A percentile compares a stretch with the other conserved stretches of the same genome.
Evolutionary conservation across 2,329 filamentous ascomycete species (phyloP).

Genomic region (Periglandula ipomoeae): DNA sequence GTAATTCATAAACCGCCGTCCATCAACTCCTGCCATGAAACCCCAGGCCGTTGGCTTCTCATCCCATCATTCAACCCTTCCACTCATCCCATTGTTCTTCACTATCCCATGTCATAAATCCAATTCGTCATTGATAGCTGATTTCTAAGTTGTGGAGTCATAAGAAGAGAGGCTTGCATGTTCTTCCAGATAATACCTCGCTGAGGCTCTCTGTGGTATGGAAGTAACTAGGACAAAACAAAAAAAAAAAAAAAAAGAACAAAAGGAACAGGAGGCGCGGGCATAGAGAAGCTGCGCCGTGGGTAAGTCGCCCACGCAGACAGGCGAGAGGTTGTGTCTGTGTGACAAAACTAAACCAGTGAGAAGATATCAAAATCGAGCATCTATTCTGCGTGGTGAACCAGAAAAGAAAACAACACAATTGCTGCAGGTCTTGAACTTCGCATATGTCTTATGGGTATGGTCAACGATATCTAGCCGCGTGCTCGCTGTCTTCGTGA

Average conservation of each 20-base stretch:
- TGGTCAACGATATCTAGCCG: slow-evolving; percentile 9
- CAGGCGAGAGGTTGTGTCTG: background rate
- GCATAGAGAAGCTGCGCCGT: slow-evolving; percentile 9
- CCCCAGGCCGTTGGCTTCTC: background rate
- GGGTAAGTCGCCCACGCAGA: too few relatives aligned
- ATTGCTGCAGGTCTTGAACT: background rate
- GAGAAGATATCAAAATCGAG: slow-evolving; percentile 1
- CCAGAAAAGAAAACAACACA: slow-evolving; percentile 6
- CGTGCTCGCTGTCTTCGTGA: slow-evolving; percentile 8
- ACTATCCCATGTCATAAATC: slow-evolving; percentile 9
- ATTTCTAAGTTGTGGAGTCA: slow-evolving; percentile 6
- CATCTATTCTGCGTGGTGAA: slow-evolving; percentile 2
- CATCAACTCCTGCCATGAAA: slow-evolving; percentile 10
- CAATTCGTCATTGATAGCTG: slow-evolving; percentile 12
- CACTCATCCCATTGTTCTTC: too few relatives aligned
- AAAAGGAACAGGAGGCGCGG: slow-evolving; percentile 7
- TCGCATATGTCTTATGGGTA: slow-evolving; percentile 5
- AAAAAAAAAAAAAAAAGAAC: slow-evolving; percentile 7
- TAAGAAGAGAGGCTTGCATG: slow-evolving; percentile 6
- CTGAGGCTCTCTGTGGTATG: background rate
- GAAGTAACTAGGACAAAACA: background rate
- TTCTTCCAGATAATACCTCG: background rate
- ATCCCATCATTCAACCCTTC: slow-evolving; percentile 4
- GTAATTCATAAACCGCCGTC: slow-evolving; percentile 16
- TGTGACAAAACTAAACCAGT: background rate